A percentile compares a stretch with the other conserved stretches of the same genome.
These are phyloP conservation scores for Amanita muscaria DNA, from an alignment of 768 basidiomycete species.

Conservation along the genomic window DNA sequence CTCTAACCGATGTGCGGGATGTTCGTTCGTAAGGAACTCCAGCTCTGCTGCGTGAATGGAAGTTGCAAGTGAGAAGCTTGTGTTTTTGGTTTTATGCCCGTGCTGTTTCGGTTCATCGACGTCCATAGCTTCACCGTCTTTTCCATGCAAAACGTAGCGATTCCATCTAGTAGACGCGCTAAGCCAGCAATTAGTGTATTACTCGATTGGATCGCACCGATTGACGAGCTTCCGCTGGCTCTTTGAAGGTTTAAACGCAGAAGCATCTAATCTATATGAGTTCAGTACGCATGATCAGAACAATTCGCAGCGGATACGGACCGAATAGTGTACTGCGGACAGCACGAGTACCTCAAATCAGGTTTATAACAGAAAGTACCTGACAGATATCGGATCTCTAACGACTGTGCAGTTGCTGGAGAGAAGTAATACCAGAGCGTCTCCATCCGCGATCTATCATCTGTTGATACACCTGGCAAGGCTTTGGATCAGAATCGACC, in stretches of 20 bases:
- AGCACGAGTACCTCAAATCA: conserved; percentile 73
- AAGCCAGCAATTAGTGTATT: not conserved
- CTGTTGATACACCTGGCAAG: conserved; percentile 56
- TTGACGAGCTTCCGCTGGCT: conserved; percentile 70
- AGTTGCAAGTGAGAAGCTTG: conserved; percentile 33
- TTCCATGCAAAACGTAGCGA: conserved; percentile 47
- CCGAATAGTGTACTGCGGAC: conserved; percentile 94
- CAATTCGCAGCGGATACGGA: conserved; percentile 20
- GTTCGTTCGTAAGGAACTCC: conserved; percentile 20
- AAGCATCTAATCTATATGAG: conserved; percentile 50
- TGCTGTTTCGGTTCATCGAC: conserved; percentile 14
- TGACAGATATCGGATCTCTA: conserved; percentile 10
- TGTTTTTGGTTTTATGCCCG: conserved; percentile 12
- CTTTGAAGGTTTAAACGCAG: conserved; percentile 57
- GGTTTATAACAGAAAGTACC: conserved; percentile 82
- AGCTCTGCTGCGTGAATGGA: conserved; percentile 53
- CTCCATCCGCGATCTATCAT: conserved; percentile 87
- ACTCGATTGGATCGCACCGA: conserved; percentile 32
- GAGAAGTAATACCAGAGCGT: conserved; percentile 44
- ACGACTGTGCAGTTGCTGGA: not conserved
- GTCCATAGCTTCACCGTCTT: conserved; percentile 24
- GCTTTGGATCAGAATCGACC: too few species aligned
- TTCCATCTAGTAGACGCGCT: conserved; percentile 58
- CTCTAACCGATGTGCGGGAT: conserved; percentile 49
- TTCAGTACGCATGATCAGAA: not conserved